These are phyloP conservation scores for Sporothrix curviconia DNA, from an alignment of 2,329 filamentous ascomycete species.

Conservation along the genomic window DNA sequence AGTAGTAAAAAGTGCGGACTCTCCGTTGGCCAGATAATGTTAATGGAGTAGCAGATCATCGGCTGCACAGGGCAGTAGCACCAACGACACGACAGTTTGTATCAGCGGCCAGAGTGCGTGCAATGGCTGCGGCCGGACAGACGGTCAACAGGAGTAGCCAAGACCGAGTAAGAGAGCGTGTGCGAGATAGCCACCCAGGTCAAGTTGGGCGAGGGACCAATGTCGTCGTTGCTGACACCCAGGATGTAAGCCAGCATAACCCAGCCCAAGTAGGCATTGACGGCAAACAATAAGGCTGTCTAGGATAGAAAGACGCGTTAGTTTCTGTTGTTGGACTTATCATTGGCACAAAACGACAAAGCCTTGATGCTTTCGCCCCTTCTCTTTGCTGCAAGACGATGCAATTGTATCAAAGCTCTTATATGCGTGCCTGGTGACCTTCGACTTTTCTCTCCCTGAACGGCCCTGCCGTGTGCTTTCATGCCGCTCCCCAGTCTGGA, in stretches of 20 bases:
- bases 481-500: too few relatives aligned
- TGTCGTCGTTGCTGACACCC: slow-evolving; percentile 20
- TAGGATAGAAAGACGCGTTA: too few relatives aligned
- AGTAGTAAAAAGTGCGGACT: slow-evolving; percentile 24
- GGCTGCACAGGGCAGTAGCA: slow-evolving; percentile 31
- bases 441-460: too few relatives aligned
- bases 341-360: too few relatives aligned
- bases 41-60: slow-evolving; percentile 3
- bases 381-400: too few relatives aligned
- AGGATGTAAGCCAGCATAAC: slow-evolving; percentile 33
- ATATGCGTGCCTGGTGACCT: too few relatives aligned
- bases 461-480: too few relatives aligned
- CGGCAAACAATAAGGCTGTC: slow-evolving; percentile 32
- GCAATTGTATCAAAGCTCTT: too few relatives aligned
- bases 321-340: too few relatives aligned
- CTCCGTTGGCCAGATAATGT: slow-evolving; percentile 30
- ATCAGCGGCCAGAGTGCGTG: slow-evolving; percentile 27
- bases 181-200: slow-evolving; percentile 32
- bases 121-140: slow-evolving; percentile 32
- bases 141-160: slow-evolving; percentile 30
- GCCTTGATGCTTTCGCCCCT: too few relatives aligned
- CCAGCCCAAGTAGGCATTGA: slow-evolving; percentile 33
- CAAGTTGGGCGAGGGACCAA: slow-evolving; percentile 29
- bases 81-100: slow-evolving; percentile 33
- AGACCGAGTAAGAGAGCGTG: slow-evolving; percentile 31